Evolutionary conservation across 2,329 filamentous ascomycete genomes (phyloP).

Genomic region (Botryosphaeria dothidea): DNA sequence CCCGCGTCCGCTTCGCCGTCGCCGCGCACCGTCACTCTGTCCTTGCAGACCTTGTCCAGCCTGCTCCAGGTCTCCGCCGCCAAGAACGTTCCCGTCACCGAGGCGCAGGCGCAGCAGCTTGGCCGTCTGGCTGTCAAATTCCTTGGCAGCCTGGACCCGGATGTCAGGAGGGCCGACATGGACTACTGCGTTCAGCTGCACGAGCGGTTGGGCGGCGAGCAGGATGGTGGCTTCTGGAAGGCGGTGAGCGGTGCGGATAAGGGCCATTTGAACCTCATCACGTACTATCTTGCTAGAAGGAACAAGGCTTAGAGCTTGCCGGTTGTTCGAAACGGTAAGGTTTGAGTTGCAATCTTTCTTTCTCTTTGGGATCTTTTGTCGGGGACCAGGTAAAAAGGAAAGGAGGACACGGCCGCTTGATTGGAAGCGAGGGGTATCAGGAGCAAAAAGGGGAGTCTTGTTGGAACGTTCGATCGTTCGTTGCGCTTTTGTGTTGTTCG

Average conservation of each 20-base stretch:
- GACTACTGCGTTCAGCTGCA: slow-evolving; percentile 76
- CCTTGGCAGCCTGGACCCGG: slow-evolving; percentile 40
- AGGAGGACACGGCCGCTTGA: too few species aligned
- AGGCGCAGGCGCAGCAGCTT: slow-evolving; percentile 38
- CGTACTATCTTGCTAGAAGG: slow-evolving; percentile 76
- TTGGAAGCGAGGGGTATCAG: too few species aligned
- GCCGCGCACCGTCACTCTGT: slow-evolving; percentile 39
- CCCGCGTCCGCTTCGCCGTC: slow-evolving; percentile 20
- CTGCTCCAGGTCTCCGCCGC: slow-evolving; percentile 36
- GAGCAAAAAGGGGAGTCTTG: too few species aligned
- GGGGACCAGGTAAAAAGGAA: too few species aligned
- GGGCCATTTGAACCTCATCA: slow-evolving; percentile 74
- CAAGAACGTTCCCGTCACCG: slow-evolving; percentile 32
- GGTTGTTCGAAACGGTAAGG: background rate
- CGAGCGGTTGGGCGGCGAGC: slow-evolving; percentile 58
- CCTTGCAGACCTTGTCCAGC: slow-evolving; percentile 40
- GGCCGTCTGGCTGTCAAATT: slow-evolving; percentile 40
- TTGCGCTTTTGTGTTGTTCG: background rate
- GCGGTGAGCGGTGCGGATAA: slow-evolving; percentile 59
- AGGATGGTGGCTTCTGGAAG: slow-evolving; percentile 63
- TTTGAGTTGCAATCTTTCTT: too few species aligned
- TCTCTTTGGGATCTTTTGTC: too few species aligned
- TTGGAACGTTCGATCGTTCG: background rate
- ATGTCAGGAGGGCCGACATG: slow-evolving; percentile 68
- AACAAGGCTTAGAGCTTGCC: slow-evolving; percentile 49